phyloP scores from a whole-genome alignment of 371 early-diverging fungal genomes.

The Rhizopus stolonifer region DNA sequence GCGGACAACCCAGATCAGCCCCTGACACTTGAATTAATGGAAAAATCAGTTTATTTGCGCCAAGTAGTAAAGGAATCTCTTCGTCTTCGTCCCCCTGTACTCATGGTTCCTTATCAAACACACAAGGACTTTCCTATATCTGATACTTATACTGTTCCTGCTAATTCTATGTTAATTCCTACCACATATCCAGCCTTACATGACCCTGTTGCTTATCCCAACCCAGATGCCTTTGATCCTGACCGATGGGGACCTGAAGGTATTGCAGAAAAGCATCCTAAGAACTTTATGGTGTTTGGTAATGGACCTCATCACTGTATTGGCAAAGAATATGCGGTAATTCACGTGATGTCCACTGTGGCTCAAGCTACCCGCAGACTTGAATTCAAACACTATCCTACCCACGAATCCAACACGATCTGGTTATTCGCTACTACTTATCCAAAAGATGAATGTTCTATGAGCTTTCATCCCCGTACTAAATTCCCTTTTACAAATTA shows the following conservation, averaged over 20 bases:
- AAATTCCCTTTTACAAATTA: background rate
- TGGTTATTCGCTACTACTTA: constrained; percentile 24
- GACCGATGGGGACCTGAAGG: constrained; percentile 46
- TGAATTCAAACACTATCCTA: constrained; percentile 41
- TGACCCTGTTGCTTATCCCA: constrained; percentile 41
- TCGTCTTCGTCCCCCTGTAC: constrained; percentile 23
- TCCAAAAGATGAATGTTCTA: constrained; percentile 19
- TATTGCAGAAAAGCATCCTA: constrained; percentile 33
- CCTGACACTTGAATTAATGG: constrained; percentile 20
- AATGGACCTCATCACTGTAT: constrained; percentile 46
- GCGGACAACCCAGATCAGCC: constrained; percentile 12
- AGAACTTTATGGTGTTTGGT: constrained; percentile 50
- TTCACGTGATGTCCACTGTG: constrained; percentile 40
- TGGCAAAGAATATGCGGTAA: constrained; percentile 46
- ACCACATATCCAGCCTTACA: constrained; percentile 48
- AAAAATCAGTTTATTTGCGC: constrained; percentile 19
- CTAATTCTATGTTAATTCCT: constrained; percentile 38
- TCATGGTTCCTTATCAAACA: constrained; percentile 27
- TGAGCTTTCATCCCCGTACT: constrained; percentile 20
- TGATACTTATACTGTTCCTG: constrained; percentile 14
- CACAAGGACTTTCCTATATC: constrained; percentile 16
- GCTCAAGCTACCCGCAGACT: constrained; percentile 41
- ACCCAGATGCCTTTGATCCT: constrained; percentile 41
- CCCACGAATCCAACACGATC: constrained; percentile 19
- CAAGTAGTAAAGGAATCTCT: constrained; percentile 29